A percentile compares a stretch with the other conserved stretches of the same genome.
phyloP scores from a whole-genome alignment of 2,329 filamentous ascomycete species.

The Colletotrichum musae region DNA sequence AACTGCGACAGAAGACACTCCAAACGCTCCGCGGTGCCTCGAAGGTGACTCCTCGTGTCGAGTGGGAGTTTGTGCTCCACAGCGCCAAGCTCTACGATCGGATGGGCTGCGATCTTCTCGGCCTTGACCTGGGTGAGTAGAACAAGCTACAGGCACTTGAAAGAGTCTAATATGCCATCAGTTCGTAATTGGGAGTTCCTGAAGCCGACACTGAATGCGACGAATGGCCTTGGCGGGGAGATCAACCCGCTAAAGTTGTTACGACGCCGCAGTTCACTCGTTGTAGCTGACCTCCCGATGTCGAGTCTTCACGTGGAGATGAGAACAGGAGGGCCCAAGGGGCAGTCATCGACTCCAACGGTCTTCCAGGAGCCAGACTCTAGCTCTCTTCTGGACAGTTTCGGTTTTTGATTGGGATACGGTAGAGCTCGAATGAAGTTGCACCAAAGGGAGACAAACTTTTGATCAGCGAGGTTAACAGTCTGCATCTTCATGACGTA shows the following conservation, averaged over 20 bases:
- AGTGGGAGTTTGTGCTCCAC: constrained; percentile 92
- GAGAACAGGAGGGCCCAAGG: constrained; percentile 56
- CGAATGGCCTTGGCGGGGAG: constrained; percentile 59
- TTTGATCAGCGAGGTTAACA: too few relatives aligned
- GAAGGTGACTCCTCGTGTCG: constrained; percentile 81
- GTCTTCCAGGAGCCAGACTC: constrained; percentile 95
- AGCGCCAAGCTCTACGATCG: constrained; percentile 87
- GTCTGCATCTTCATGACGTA: too few relatives aligned
- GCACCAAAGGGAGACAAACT: too few relatives aligned
- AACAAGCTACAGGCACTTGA: neutral
- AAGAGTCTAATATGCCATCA: constrained; percentile 47
- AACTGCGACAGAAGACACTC: constrained; percentile 84
- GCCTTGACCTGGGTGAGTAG: constrained; percentile 81
- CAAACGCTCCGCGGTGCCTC: constrained; percentile 90
- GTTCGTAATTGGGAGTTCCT: constrained; percentile 89
- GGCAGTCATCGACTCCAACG: constrained; percentile 74
- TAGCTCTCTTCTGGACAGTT: constrained; percentile 89
- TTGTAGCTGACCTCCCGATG: constrained; percentile 80
- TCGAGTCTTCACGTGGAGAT: constrained; percentile 58
- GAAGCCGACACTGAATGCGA: constrained; percentile 55
- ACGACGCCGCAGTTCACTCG: constrained; percentile 80
- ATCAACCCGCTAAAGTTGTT: constrained; percentile 78
- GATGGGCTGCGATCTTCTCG: constrained; percentile 94
- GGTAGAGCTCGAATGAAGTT: too few relatives aligned
- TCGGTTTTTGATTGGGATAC: constrained; percentile 80